Base-by-base conservation (phyloP, 805 yeast genomes). In the Monosporozyma siamensis region DNA sequence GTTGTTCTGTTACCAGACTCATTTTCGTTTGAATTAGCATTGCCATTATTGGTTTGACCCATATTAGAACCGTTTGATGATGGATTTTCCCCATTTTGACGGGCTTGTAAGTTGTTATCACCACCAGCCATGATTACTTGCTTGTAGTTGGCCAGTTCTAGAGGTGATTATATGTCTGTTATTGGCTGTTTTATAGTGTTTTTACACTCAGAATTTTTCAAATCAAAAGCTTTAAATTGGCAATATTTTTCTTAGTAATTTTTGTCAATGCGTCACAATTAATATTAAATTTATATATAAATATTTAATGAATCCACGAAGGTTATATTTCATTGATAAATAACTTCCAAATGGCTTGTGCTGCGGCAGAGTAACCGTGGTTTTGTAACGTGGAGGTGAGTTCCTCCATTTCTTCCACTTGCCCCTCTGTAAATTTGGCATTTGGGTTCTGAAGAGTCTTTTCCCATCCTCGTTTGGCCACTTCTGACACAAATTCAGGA, bases 401-500 rank as follows among this genome's bases (percentile, higher is more conserved):
- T 23, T 21, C 17, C n/a, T 25, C 34, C 41, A 32, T 38, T 11
- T 18, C 34, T 14, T 31, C 23, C 20, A 23, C 30, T 14, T 24
- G 34, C 23, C 39, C 32, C 14, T 18, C 31, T 12, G 30, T 5
- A 12, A 15, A n/a, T 23, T 18, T 40, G 11, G 15, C 17, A 14
- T 22, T n/a, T 5, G 17, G 37, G 3, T 37, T 14, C 7, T 9
- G 10, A n/a, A 27, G 17, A 9, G 23, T 31, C 36, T 27, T 22
- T 21, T 40, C 38, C 29, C 29, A 34, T 5, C 55, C 52, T 26
- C 44, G 42, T 20, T 34, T 34, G 2, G 61, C 56, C 17, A 56
- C 55, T 3, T 60, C 68, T 0, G 65, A 64, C 21, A 64, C 55
- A 54, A 84, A 88, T 58, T 88, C 96, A 0, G 96, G 96, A 54